phyloP scores from a whole-genome alignment of 805 yeast species.

The Kodamaea nitidulidarum region DNA sequence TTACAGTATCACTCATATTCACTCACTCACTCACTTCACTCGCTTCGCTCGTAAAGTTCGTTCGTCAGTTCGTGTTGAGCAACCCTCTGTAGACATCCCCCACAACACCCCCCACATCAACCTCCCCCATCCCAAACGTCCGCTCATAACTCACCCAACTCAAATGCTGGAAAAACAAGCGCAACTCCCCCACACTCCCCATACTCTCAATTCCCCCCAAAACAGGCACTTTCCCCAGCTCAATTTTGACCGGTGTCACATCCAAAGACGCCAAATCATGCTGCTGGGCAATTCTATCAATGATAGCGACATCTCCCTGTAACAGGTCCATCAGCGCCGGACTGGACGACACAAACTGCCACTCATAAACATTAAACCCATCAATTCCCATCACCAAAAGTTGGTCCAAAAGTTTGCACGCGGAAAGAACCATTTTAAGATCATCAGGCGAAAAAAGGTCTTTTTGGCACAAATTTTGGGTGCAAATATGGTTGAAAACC shows the following conservation, averaged over 20 bases:
- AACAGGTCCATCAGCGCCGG: constrained; percentile 50
- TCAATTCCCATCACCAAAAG: constrained; percentile 65
- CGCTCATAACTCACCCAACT: constrained; percentile 65
- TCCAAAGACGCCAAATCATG: constrained; percentile 29
- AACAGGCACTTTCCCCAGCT: constrained; percentile 41
- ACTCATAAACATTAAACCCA: constrained; percentile 72
- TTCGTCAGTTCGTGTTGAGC: too few relatives aligned
- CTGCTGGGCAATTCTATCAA: constrained; percentile 44
- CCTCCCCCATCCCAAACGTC: constrained; percentile 46
- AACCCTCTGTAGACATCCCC: constrained; percentile 41
- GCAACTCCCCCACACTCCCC: constrained; percentile 43
- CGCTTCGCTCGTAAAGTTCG: too few relatives aligned
- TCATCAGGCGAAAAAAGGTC: constrained; percentile 32
- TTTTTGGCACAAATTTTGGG: constrained; percentile 21
- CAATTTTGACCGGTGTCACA: constrained; percentile 36
- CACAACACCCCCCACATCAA: constrained; percentile 41
- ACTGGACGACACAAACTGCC: constrained; percentile 79
- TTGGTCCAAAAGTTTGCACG: constrained; percentile 76
- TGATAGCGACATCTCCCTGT: constrained; percentile 28
- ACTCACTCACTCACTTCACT: too few relatives aligned
- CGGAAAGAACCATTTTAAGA: constrained; percentile 45
- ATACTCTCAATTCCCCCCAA: constrained; percentile 40
- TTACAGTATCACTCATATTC: too few relatives aligned
- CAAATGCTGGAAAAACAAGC: constrained; percentile 61
- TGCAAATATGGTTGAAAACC: constrained; percentile 40